phyloP scores from a whole-genome alignment of 306 rosid species.

The Neltuma alba region DNA sequence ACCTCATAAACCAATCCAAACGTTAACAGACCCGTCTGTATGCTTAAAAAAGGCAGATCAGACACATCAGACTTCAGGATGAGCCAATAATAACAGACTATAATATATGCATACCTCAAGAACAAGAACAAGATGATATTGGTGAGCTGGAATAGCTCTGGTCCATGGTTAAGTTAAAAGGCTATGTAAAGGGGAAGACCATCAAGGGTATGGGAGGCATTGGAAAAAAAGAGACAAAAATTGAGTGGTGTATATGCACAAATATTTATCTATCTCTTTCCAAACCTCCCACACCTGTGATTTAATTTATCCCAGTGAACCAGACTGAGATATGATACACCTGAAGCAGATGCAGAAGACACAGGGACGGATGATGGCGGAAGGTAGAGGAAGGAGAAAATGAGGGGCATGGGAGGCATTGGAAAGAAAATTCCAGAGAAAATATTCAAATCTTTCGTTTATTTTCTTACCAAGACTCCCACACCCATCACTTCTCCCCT shows the following conservation, averaged over 20 bases:
- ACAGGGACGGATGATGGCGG: too few relatives aligned
- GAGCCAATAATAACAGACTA: neutral
- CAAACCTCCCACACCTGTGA: conserved; percentile 33
- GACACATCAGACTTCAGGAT: neutral
- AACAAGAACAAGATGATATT: too few relatives aligned
- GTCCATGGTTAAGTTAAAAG: too few relatives aligned
- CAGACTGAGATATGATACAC: too few relatives aligned
- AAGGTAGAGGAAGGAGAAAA: neutral
- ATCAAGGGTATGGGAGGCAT: conserved; percentile 9
- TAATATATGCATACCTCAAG: neutral
- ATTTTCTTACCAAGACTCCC: neutral
- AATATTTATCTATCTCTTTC: neutral
- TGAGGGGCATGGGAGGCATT: conserved; percentile 33
- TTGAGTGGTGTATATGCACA: neutral
- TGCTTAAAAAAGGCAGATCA: neutral
- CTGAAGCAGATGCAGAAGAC: too few relatives aligned
- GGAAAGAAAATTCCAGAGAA: neutral
- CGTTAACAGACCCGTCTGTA: neutral
- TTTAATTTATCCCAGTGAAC: conserved; percentile 1
- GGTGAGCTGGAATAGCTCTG: neutral
- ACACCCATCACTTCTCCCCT: neutral
- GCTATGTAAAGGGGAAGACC: neutral
- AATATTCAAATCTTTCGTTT: neutral
- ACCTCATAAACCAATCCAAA: neutral
- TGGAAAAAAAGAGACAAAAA: neutral